Conservation (phyloP, 345 rosid species). For the Moricandia moricandioides region DNA sequence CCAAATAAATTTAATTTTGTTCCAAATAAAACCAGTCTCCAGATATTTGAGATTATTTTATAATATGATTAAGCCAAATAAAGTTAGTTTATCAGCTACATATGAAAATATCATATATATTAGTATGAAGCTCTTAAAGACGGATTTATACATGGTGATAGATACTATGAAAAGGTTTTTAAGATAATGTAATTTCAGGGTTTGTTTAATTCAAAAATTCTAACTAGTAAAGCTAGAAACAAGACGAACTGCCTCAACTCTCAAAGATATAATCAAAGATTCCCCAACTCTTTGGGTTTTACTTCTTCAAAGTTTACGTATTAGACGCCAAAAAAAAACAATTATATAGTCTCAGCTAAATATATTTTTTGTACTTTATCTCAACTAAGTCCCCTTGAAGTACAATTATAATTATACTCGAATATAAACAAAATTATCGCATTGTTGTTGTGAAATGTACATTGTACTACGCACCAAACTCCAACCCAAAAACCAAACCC, state of each 20-base stretch:
- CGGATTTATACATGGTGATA: neutral
- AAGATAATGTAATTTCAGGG: too few relatives aligned
- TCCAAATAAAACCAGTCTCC: too few relatives aligned
- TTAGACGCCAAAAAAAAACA: neutral
- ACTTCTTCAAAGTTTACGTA: neutral
- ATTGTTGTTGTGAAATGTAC: conserved; percentile 26
- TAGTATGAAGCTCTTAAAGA: too few relatives aligned
- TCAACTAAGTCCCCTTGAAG: neutral
- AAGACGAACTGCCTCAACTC: neutral
- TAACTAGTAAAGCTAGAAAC: neutral
- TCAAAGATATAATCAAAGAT: neutral
- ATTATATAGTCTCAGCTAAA: neutral
- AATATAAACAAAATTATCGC: conserved; percentile 13
- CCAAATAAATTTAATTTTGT: too few relatives aligned
- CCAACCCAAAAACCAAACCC: conserved; percentile 21
- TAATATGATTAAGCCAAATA: too few relatives aligned
- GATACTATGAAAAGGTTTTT: neutral
- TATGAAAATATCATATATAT: too few relatives aligned
- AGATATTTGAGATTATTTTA: too few relatives aligned
- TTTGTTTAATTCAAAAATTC: neutral
- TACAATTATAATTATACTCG: neutral
- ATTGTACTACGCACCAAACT: conserved; percentile 36
- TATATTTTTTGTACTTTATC: too few relatives aligned
- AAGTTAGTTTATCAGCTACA: too few relatives aligned
- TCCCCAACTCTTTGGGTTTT: neutral